Percentiles rank a stretch among this genome's conserved stretches.
Evolutionary conservation across 225 moss, liverwort and hornwort genomes (phyloP).

Genomic region (Asterella californica): DNA sequence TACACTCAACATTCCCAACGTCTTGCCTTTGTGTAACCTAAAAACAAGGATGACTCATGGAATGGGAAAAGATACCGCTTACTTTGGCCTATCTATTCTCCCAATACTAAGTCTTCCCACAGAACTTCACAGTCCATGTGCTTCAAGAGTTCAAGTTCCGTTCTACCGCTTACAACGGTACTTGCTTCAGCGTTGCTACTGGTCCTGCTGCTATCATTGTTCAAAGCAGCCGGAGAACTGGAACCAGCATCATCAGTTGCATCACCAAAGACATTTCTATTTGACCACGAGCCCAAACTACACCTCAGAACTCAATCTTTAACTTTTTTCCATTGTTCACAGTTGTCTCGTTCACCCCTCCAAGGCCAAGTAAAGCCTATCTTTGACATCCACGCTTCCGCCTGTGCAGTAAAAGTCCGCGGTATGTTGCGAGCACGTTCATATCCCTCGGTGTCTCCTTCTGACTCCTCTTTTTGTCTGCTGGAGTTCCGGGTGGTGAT

Average conservation of each 20-base stretch:
- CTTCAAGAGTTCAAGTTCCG: slow-evolving; percentile 26
- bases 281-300: slow-evolving; percentile 18
- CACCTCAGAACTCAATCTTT: not conserved
- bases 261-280: not conserved
- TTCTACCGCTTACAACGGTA: slow-evolving; percentile 12
- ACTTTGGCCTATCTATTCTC: slow-evolving; percentile 94
- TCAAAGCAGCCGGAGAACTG: slow-evolving; percentile 2
- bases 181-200: slow-evolving; percentile 18
- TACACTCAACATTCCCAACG: not conserved
- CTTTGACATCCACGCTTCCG: too few species aligned
- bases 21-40: not conserved
- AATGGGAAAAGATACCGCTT: not conserved
- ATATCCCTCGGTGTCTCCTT: too few species aligned
- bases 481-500: too few species aligned
- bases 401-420: too few species aligned
- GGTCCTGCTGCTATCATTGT: slow-evolving; percentile 21
- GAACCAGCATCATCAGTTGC: slow-evolving; percentile 24
- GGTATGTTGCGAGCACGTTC: too few species aligned
- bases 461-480: too few species aligned
- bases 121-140: slow-evolving; percentile 67
- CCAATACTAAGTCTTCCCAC: slow-evolving; percentile 81
- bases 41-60: too few species aligned
- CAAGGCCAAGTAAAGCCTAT: too few species aligned
- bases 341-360: too few species aligned
- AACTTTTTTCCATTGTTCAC: not conserved